phyloP scores from a whole-genome alignment of 768 basidiomycete genomes.

The Tricholoma sp. region DNA sequence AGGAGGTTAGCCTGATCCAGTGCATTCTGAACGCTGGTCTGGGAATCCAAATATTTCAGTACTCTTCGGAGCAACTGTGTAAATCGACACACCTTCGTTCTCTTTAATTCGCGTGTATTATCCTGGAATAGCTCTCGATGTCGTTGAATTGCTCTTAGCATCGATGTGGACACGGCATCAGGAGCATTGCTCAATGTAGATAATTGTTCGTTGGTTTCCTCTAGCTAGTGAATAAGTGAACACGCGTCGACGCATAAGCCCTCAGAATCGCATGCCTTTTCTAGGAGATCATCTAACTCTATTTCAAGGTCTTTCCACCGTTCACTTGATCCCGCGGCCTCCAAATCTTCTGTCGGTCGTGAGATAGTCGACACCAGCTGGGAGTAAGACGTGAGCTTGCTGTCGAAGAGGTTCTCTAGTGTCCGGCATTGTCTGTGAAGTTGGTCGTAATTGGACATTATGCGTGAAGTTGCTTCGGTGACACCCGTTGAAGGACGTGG shows the following conservation, averaged over 20 bases:
- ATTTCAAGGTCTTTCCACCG: slow-evolving; percentile 80
- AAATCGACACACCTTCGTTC: slow-evolving; percentile 67
- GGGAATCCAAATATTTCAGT: not conserved
- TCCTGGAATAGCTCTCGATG: slow-evolving; percentile 90
- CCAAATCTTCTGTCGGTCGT: slow-evolving; percentile 52
- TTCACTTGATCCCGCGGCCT: slow-evolving; percentile 63
- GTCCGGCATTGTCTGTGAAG: slow-evolving; percentile 90
- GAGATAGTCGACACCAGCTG: slow-evolving; percentile 72
- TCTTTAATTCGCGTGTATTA: slow-evolving; percentile 74
- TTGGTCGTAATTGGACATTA: slow-evolving; percentile 80
- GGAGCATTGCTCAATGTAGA: slow-evolving; percentile 60
- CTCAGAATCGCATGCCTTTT: slow-evolving; percentile 52
- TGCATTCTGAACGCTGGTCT: slow-evolving; percentile 79
- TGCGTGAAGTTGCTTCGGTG: slow-evolving; percentile 8
- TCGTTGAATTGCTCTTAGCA: slow-evolving; percentile 84
- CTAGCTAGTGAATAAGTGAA: slow-evolving; percentile 48
- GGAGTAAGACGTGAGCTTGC: slow-evolving; percentile 87
- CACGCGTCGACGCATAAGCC: slow-evolving; percentile 3
- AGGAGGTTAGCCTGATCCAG: slow-evolving; percentile 85
- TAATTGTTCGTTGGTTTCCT: slow-evolving; percentile 83
- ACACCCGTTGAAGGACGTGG: slow-evolving; percentile 2
- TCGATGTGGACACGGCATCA: slow-evolving; percentile 71
- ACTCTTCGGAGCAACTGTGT: not conserved
- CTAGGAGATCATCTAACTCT: slow-evolving; percentile 81
- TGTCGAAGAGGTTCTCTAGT: slow-evolving; percentile 87